These are phyloP conservation scores for Millerozyma acaciae DNA, from an alignment of 805 yeast species.

Conservation along the genomic window DNA sequence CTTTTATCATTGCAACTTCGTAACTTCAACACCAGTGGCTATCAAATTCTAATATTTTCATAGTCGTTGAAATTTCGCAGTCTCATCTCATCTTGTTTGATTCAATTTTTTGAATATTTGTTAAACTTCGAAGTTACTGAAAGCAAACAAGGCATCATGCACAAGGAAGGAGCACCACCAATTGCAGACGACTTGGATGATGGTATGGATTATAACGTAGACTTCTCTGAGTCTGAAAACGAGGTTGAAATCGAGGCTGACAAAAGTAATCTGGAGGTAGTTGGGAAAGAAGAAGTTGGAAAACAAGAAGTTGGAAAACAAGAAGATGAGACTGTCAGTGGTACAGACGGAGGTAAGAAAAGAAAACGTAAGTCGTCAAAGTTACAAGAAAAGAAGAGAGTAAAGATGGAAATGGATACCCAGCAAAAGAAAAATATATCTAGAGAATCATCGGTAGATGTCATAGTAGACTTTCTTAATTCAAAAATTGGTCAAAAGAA, in stretches of 20 bases:
- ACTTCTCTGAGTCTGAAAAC: slow-evolving; percentile 24
- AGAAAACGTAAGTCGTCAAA: slow-evolving; percentile 32
- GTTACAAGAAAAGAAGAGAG: slow-evolving; percentile 59
- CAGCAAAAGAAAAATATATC: slow-evolving; percentile 56
- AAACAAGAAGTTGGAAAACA: slow-evolving; percentile 23
- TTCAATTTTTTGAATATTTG: no score
- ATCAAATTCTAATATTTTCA: slow-evolving; percentile 1
- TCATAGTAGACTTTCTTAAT: slow-evolving; percentile 67
- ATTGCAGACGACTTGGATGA: slow-evolving; percentile 83
- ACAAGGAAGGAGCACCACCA: no score
- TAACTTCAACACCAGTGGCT: not conserved
- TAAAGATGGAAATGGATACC: slow-evolving; percentile 63
- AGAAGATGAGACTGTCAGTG: slow-evolving; percentile 42
- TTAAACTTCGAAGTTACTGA: no score
- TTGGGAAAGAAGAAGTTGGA: slow-evolving; percentile 11
- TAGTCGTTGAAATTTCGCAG: no score
- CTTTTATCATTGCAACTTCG: not conserved
- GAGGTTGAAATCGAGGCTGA: slow-evolving; percentile 25
- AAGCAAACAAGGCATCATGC: no score
- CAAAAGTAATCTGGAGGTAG: slow-evolving; percentile 11
- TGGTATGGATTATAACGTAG: slow-evolving; percentile 61
- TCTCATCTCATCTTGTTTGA: no score
- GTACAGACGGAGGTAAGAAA: slow-evolving; percentile 10
- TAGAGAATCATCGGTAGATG: slow-evolving; percentile 45
- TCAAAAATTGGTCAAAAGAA: slow-evolving; percentile 54